phyloP scores from a whole-genome alignment of 495 filamentous ascomycete species.

The Lasiosphaeria hispida region DNA sequence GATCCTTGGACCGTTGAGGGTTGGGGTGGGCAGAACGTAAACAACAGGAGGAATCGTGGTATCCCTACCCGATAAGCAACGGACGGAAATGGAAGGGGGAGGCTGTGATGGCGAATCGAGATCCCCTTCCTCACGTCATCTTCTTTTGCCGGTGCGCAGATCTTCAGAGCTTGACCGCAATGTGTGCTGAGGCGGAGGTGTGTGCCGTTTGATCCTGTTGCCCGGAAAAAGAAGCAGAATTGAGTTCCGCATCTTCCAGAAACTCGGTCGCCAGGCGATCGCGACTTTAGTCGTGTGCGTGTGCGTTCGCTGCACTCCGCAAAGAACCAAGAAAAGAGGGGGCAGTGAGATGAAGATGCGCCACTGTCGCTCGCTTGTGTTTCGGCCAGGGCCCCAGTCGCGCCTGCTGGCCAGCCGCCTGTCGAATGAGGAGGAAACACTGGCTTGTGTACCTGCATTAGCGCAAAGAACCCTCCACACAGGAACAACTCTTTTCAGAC shows the following conservation, averaged over 20 bases:
- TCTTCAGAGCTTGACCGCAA: no score
- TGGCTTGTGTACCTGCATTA: constrained; percentile 17
- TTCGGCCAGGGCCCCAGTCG: constrained; percentile 11
- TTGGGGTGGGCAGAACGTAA: no score
- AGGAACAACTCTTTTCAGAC: constrained; percentile 2
- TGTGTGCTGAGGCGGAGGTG: no score
- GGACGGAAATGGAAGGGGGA: no score
- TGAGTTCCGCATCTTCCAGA: constrained; percentile 2
- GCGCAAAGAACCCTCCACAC: background rate
- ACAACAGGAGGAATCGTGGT: no score
- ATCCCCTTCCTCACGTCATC: no score
- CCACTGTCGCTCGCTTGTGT: constrained; percentile 23
- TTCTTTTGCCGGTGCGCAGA: no score
- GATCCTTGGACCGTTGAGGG: no score
- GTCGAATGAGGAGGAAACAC: background rate
- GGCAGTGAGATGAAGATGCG: constrained; percentile 12
- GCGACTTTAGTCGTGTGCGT: background rate
- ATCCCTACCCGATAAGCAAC: no score
- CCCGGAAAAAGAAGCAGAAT: no score
- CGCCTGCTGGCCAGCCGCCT: background rate
- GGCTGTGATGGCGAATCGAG: no score
- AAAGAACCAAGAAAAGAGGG: constrained; percentile 1
- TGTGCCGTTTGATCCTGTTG: no score
- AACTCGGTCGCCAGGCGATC: background rate
- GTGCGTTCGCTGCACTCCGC: background rate